Base-by-base conservation (phyloP, 441 rosid species). In the Syzygium malaccense region DNA sequence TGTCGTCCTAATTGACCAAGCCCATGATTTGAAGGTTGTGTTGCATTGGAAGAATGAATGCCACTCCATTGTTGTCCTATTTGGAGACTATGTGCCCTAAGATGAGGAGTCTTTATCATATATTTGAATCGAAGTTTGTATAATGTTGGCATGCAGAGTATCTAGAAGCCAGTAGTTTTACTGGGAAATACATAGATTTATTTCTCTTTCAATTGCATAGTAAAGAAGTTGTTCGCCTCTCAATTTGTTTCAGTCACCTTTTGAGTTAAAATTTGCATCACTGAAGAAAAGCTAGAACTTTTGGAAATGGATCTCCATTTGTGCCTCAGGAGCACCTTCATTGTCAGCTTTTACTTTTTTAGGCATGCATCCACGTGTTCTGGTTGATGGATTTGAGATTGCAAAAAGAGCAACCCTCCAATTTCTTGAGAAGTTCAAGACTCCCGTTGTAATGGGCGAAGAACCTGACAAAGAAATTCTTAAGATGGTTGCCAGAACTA, bases 351-450 rank as follows among this genome's bases (percentile, higher is more conserved):
- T 85, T 83, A 20, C 51, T 64, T 87, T 87, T 85, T 86, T 86
- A 98, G 99, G 99, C 57, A 96, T 98, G 98, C 99, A 98, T 93
- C 99, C 98, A 14, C 98, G 98, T 66, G 99, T 97, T 90, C 91
- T 97, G 92, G 99, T 96, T 89, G 99, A 97, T 96, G 99, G 99
- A 62, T 95, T 96, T 79, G 99, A 97, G 92, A 94, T 96, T 90
- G 99, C 99, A 2, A 97, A 97, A 91, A 94, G 94, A 93, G 99
- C 99, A 37, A 95, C 99, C 62, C 96, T 98, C 49, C 95, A 95
- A 54, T 96, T 96, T 91, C 99, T 98, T 78, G 99, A 97, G 71
- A 95, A 95, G 90, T 98, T 98, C 90, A 97, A 95, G 94, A 98
- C 98, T 89, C 98, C 98, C 55, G 98, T 95, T 87, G 97, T 96